Base-by-base conservation (phyloP, 2,329 filamentous ascomycete genomes). In the Aspergillus sp. region DNA sequence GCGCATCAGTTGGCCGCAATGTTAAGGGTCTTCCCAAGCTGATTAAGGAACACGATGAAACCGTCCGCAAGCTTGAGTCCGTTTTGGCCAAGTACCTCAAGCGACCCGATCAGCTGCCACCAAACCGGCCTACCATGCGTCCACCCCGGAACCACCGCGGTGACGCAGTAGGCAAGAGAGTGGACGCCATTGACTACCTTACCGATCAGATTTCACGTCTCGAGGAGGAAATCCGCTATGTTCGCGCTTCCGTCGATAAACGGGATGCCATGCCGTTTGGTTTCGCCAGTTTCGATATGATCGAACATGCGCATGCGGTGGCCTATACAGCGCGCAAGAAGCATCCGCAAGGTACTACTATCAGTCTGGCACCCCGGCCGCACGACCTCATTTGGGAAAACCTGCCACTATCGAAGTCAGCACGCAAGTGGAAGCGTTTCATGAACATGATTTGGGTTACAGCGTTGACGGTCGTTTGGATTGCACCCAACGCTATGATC, bases 311-410 rank as follows among this genome's bases (percentile, higher is more conserved):
- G 0, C 93, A 98, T 62, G 81, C 81, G 17, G 90, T 95, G 53
- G 93, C 90, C 9, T 95, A 86, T 68, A 80, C 84, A 7, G 82
- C 86, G 19, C 86, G 86, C 49, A 87, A 83, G 43, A 93, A 93
- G 73, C 86, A 85, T 57, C 88, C 88, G 0, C 78, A 87, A 37
- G 88, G 88, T 4, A 83, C 89, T 0, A 86, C 80, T 0, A 81
- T 98, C 47, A 77, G 74, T 5, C 77, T 97, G 12, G 90, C 93
- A 1, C 90, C 93, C 2, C 82, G 83, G 49, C 91, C 93, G 3
- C 89, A 87, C 63, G 91, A 97, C 64, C 81, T 98, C 46, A 95
- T 98, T 55, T 98, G 93, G 93, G 85, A 89, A 64, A 98, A 98
- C 61, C 80, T 98, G 73, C 79, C 82, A 5, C 73, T 97, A 48